Evolutionary conservation across 306 rosid genomes (phyloP).

Genomic region (Vigna unguiculata): DNA sequence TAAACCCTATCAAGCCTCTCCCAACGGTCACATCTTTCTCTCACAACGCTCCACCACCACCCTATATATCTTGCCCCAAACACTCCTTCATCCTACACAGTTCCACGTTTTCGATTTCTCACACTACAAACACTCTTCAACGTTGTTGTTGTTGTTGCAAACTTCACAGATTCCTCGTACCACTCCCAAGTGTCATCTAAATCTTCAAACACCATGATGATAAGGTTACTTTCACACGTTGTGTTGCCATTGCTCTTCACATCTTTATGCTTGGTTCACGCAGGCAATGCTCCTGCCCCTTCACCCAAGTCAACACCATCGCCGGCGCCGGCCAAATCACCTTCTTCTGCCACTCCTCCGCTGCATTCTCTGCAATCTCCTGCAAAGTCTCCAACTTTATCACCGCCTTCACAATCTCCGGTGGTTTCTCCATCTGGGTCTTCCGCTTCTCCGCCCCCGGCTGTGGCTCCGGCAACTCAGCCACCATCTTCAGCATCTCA

Average conservation of each 20-base stretch:
- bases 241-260: slow-evolving; percentile 41
- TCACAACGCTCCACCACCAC: not conserved
- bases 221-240: slow-evolving; percentile 41
- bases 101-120: not conserved
- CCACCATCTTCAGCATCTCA: slow-evolving; percentile 53
- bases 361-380: slow-evolving; percentile 54
- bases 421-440: slow-evolving; percentile 27
- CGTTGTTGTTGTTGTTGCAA: not conserved
- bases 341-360: slow-evolving; percentile 43
- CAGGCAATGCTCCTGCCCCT: slow-evolving; percentile 72
- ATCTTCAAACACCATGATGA: slow-evolving; percentile 40
- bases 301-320: slow-evolving; percentile 58
- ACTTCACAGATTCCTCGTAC: slow-evolving; percentile 9
- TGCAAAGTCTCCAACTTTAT: slow-evolving; percentile 62
- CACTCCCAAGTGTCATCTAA: slow-evolving; percentile 10
- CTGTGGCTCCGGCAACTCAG: slow-evolving; percentile 43
- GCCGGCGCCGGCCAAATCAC: slow-evolving; percentile 36
- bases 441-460: slow-evolving; percentile 42
- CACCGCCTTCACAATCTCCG: slow-evolving; percentile 64
- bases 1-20: slow-evolving; percentile 47
- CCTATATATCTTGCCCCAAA: slow-evolving; percentile 46
- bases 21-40: slow-evolving; percentile 68
- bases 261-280: slow-evolving; percentile 35
- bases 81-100: not conserved
- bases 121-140: not conserved